Percentiles rank a stretch among this genome's conserved stretches.
Evolutionary conservation across 2,329 filamentous ascomycete species (phyloP).

Genomic region (Botrytis deweyae): DNA sequence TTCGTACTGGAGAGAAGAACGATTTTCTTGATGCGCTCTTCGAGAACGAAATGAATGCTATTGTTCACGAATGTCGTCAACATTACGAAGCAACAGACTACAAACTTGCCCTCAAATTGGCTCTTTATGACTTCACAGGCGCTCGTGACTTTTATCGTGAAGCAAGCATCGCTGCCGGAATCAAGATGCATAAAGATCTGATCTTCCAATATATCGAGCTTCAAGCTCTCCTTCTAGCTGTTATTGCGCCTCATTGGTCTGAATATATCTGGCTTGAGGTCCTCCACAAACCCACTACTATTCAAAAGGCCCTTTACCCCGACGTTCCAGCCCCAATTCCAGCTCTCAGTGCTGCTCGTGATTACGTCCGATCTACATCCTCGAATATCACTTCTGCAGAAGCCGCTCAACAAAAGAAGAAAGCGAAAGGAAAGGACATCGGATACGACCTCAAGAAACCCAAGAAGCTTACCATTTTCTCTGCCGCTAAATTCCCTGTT

Average conservation of each 20-base stretch:
- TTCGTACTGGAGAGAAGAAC: slow-evolving; percentile 74
- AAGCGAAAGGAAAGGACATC: slow-evolving; percentile 85
- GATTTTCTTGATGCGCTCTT: slow-evolving; percentile 86
- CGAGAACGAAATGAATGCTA: slow-evolving; percentile 84
- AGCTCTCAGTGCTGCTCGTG: slow-evolving; percentile 71
- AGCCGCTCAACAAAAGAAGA: slow-evolving; percentile 78
- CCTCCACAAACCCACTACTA: slow-evolving; percentile 69
- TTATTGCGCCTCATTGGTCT: slow-evolving; percentile 89
- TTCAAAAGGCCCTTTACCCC: slow-evolving; percentile 80
- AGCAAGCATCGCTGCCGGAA: slow-evolving; percentile 69
- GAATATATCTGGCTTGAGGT: slow-evolving; percentile 95
- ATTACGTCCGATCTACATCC: slow-evolving; percentile 72
- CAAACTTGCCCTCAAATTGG: slow-evolving; percentile 82
- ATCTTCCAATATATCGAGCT: slow-evolving; percentile 80
- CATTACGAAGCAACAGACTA: slow-evolving; percentile 80
- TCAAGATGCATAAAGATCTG: slow-evolving; percentile 84
- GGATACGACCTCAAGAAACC: slow-evolving; percentile 86
- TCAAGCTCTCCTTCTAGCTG: slow-evolving; percentile 77
- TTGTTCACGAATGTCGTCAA: slow-evolving; percentile 74
- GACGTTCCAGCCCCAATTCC: slow-evolving; percentile 63
- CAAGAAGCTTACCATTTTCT: slow-evolving; percentile 87
- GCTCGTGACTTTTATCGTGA: slow-evolving; percentile 91
- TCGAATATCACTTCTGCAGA: slow-evolving; percentile 86
- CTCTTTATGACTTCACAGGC: slow-evolving; percentile 86
- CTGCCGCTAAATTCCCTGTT: slow-evolving; percentile 73